Evolutionary conservation across 2,329 filamentous ascomycete species (phyloP).

Genomic region (Aspergillus melleus): DNA sequence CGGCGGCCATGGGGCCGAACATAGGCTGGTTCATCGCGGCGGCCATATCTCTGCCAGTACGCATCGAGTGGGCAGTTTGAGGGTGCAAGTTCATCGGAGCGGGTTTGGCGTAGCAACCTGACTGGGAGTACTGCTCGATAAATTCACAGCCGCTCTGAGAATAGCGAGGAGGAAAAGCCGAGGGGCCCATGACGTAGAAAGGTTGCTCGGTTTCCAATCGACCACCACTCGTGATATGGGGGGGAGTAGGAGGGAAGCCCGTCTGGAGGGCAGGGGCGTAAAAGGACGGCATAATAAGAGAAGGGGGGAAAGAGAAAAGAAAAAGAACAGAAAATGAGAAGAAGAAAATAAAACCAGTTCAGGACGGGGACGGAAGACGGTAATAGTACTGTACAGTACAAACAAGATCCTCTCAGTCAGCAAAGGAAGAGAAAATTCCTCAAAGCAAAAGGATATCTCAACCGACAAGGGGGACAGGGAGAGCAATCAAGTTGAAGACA

Average conservation of each 20-base stretch:
- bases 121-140: slow-evolving; percentile 48
- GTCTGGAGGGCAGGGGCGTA: slow-evolving; percentile 39
- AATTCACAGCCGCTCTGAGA: slow-evolving; percentile 46
- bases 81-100: slow-evolving; percentile 35
- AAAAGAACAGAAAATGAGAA: background rate
- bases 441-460: slow-evolving; percentile 3
- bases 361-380: slow-evolving; percentile 41
- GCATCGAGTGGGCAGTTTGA: slow-evolving; percentile 30
- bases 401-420: slow-evolving; percentile 22
- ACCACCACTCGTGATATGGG: slow-evolving; percentile 38
- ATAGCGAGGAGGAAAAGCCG: slow-evolving; percentile 44
- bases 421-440: slow-evolving; percentile 2
- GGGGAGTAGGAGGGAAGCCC: slow-evolving; percentile 45
- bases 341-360: slow-evolving; percentile 27
- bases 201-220: slow-evolving; percentile 40
- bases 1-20: slow-evolving; percentile 35
- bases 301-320: slow-evolving; percentile 9
- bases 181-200: slow-evolving; percentile 40
- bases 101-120: slow-evolving; percentile 41
- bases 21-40: slow-evolving; percentile 34
- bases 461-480: background rate
- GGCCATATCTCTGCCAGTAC: slow-evolving; percentile 35
- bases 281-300: slow-evolving; percentile 44
- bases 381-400: slow-evolving; percentile 17
- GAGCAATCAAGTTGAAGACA: slow-evolving; percentile 1